Base-by-base conservation (phyloP, 208 protist genomes). In the Trypanosoma melophagium region DNA sequence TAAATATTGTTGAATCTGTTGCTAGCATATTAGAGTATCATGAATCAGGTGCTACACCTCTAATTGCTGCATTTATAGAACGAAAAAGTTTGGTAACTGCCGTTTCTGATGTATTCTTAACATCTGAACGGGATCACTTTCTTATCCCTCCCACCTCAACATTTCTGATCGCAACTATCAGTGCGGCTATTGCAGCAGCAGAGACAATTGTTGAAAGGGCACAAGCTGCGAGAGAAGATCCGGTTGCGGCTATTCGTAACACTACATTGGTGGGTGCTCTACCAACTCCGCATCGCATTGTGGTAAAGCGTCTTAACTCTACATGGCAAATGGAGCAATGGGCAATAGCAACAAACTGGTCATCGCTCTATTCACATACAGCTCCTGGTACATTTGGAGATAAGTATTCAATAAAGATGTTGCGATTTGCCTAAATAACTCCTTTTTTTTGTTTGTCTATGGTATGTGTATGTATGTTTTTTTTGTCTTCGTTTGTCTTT, bases 191-290 rank as follows among this genome's bases (percentile, higher is more conserved):
- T 49, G 60, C 65, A 12, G 77, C 76, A 31, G 83, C 77, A 9
- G 63, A 80, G 31, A 80, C 74, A 35, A 56, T 77, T 19, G 53
- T 77, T 13, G 60, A 42, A 25, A 41, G 28, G 16, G 68, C 70
- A 21, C 22, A 44, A 14, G 21, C 41, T 19, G n/a, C 41, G 24
- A 40, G 42, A 51, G 25, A 22, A 24, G 64, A 60, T 60, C 31
- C 31, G 40, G 51, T 57, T 5, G n/a, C 58, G 7, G 47, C 47
- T 14, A 80, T 96, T 38, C 64, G 75, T 41, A 59, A 73, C 1
- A 40, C 86, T 14, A 93, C 84, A 3, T 61, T 97, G 3, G 94
- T 98, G 8, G 94, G 94, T 2, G 65, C 84, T 19, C 72, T 97
- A 12, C 85, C 90, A 19, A 84, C 83, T 7, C 87, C 89, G 14